Base-by-base conservation (phyloP, 257 asterid genomes). In the Ehretia macrophylla region DNA sequence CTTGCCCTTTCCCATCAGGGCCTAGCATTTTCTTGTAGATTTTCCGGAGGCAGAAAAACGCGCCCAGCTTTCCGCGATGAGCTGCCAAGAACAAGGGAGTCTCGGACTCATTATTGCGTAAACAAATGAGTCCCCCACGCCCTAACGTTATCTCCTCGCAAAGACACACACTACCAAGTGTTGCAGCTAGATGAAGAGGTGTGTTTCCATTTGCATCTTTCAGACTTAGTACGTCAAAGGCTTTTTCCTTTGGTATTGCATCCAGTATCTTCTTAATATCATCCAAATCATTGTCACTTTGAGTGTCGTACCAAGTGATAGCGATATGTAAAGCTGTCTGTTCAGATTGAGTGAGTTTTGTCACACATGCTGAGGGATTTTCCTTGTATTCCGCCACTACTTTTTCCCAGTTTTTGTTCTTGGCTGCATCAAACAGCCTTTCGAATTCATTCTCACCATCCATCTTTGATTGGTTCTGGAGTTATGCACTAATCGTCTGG, bases 101-200 rank as follows among this genome's bases (percentile, higher is more conserved):
- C 68, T 77, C 84, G 4, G 72, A 69, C 39, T 56, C 47, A 3
- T 2, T 17, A 55, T 81, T 81, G 55, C 74, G 68, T 4, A 17
- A 45, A 37, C 23, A 2, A 60, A 75, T 64, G 57, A 72, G 76
- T n/a, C 47, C 10, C 32, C 1, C 32, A 32, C 32, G 8, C 53
- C 4, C 39, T 0, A 21, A 8, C 3, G 65, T 79, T 4, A 80
- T 66, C 46, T 58, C 42, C 0, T 17, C 0, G 51, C 80, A 74
- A 3, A 74, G 63, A 0, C 11, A 11, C 8, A 37, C 62, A 49
- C 74, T 69, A 1, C 87, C 82, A 10, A 68, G 75, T 9, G 78
- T 69, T n/a, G 87, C 84, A 9, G 87, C 82, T 0, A 78, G 66
- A 55, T 81, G 84, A 46, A 81, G 82, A 39, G 87, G 78, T 5